A percentile compares a stretch with the other conserved stretches of the same genome.
These are phyloP conservation scores for Mesembryanthemum crystallinum DNA, from an alignment of 148 eudicot genomes.

Conservation along the genomic window DNA sequence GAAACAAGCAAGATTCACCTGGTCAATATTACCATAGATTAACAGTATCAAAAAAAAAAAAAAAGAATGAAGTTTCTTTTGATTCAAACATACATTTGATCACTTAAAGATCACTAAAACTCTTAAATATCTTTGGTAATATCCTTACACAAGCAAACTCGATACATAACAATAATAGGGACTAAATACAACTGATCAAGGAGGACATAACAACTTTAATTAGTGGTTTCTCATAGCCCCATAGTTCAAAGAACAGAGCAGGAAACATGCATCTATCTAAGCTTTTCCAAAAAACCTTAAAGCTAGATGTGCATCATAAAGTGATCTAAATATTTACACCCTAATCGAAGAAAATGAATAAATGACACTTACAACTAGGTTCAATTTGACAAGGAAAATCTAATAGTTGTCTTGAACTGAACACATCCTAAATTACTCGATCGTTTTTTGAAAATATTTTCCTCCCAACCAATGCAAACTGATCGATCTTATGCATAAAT, in stretches of 20 bases:
- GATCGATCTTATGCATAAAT: constrained; percentile 25
- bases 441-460: too few species aligned
- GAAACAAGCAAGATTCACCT: too few species aligned
- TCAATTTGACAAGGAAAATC: too few species aligned
- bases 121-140: too few species aligned
- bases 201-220: not conserved
- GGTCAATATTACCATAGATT: too few species aligned
- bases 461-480: too few species aligned
- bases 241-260: not conserved
- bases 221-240: not conserved
- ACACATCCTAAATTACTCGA: too few species aligned
- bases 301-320: constrained; percentile 29
- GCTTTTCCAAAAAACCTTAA: constrained; percentile 29
- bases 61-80: too few species aligned
- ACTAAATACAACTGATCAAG: not conserved
- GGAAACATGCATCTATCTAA: constrained; percentile 23
- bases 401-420: too few species aligned
- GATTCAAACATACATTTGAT: too few species aligned
- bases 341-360: not conserved
- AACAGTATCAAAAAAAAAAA: too few species aligned
- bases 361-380: not conserved
- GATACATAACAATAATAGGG: not conserved
- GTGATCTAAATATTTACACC: constrained; percentile 10
- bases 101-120: too few species aligned
- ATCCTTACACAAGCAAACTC: not conserved